Conservation (phyloP, 2,329 filamentous ascomycete genomes). For the Scedosporium boydii region DNA sequence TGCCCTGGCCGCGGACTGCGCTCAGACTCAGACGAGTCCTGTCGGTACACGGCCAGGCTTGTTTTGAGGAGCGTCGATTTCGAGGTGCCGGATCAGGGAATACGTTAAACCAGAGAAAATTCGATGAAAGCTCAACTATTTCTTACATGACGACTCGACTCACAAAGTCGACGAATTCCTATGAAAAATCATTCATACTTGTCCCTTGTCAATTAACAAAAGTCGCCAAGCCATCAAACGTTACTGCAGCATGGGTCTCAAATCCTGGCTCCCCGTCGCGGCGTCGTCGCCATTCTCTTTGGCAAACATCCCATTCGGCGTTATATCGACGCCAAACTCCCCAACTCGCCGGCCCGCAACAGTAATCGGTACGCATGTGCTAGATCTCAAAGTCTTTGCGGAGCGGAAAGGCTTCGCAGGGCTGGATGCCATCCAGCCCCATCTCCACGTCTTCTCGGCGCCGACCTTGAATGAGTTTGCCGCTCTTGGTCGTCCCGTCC, state of each 20-base stretch:
- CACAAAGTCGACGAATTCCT: too few relatives aligned
- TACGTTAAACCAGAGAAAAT: too few relatives aligned
- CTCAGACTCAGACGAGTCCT: too few relatives aligned
- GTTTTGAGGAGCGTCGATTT: too few relatives aligned
- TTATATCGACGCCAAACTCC: conserved; percentile 57
- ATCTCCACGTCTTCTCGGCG: conserved; percentile 19
- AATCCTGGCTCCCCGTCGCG: conserved; percentile 22
- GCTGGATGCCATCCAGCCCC: conserved; percentile 25
- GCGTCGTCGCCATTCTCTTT: conserved; percentile 53
- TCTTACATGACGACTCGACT: too few relatives aligned
- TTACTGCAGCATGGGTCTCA: not conserved
- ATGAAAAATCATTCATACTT: too few relatives aligned
- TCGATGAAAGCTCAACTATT: too few relatives aligned
- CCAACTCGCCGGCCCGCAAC: conserved; percentile 53
- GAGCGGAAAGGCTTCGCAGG: conserved; percentile 37
- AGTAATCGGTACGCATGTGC: conserved; percentile 62
- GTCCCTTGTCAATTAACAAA: too few relatives aligned
- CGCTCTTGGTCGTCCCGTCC: conserved; percentile 58
- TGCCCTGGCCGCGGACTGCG: too few relatives aligned
- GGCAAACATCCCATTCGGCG: conserved; percentile 74
- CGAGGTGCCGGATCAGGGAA: too few relatives aligned
- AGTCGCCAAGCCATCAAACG: not conserved
- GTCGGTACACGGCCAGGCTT: too few relatives aligned
- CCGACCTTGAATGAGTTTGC: conserved; percentile 62
- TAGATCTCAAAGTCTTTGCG: conserved; percentile 47